A percentile compares a stretch with the other conserved stretches of the same genome.
These are phyloP conservation scores for Psilocybe tampanensis DNA, from an alignment of 768 basidiomycete species.

Conservation along the genomic window DNA sequence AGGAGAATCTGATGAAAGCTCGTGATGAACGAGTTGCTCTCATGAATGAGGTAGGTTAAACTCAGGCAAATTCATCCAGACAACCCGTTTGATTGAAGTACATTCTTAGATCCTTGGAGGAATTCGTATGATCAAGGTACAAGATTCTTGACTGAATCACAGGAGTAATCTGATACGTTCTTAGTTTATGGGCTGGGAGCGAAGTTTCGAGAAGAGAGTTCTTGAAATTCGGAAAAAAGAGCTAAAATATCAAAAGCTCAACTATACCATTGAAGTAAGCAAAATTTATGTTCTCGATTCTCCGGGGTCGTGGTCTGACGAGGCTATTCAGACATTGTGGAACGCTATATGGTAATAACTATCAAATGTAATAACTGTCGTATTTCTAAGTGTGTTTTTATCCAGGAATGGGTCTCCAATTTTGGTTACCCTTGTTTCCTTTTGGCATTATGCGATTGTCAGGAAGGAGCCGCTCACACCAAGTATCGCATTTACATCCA, in stretches of 20 bases:
- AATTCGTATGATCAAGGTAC: conserved; percentile 85
- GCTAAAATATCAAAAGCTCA: conserved; percentile 68
- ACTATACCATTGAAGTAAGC: conserved; percentile 81
- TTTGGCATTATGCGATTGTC: conserved; percentile 76
- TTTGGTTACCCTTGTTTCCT: conserved; percentile 60
- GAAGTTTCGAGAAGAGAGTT: conserved; percentile 66
- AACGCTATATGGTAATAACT: conserved; percentile 54
- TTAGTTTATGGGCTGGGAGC: conserved; percentile 63
- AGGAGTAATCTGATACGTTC: not conserved
- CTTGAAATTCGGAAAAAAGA: conserved; percentile 60
- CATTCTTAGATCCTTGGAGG: conserved; percentile 71
- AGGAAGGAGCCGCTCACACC: conserved; percentile 73
- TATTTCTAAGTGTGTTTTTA: too few species aligned
- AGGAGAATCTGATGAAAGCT: conserved; percentile 62
- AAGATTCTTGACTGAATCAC: not conserved
- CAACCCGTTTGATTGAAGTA: not conserved
- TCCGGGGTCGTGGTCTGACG: not conserved
- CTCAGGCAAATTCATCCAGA: not conserved
- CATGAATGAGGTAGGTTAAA: conserved; percentile 73
- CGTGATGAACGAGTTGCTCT: conserved; percentile 82
- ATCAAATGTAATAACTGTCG: too few species aligned
- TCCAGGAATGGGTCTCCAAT: conserved; percentile 72
- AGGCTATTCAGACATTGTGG: conserved; percentile 39
- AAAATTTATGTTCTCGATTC: conserved; percentile 15
- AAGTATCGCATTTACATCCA: conserved; percentile 79